Evolutionary conservation across 202 grass and related monocot genomes (phyloP).

Genomic region (Alloteropsis angusta): DNA sequence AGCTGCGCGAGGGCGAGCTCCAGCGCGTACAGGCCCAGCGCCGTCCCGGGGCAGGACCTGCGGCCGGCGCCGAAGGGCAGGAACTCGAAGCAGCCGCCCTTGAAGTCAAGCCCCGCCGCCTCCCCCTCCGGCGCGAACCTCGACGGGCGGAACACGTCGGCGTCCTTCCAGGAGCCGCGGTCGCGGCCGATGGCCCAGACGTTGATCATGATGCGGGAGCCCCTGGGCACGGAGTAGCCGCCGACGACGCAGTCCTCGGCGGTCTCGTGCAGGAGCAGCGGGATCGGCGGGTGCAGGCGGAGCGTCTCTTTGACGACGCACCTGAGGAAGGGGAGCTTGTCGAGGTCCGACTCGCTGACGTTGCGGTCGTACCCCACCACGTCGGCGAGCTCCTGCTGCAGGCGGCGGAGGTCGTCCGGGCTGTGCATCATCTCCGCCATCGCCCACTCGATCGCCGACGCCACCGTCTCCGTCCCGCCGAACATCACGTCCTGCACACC

Average conservation of each 20-base stretch:
- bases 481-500: slow-evolving; percentile 78
- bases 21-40: slow-evolving; percentile 59
- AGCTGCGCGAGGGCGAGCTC: slow-evolving; percentile 78
- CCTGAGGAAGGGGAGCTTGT: slow-evolving; percentile 77
- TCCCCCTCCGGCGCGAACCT: slow-evolving; percentile 40
- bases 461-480: slow-evolving; percentile 90
- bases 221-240: slow-evolving; percentile 55
- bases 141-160: slow-evolving; percentile 51
- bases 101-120: slow-evolving; percentile 52
- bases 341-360: slow-evolving; percentile 64
- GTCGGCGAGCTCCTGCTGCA: slow-evolving; percentile 60
- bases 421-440: slow-evolving; percentile 81
- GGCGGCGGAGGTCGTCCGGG: slow-evolving; percentile 47
- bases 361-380: slow-evolving; percentile 49
- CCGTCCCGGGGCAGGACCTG: slow-evolving; percentile 70
- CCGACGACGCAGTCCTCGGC: slow-evolving; percentile 56
- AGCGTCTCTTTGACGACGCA: slow-evolving; percentile 87
- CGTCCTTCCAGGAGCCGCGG: slow-evolving; percentile 53
- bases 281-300: slow-evolving; percentile 87
- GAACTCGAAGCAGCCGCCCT: slow-evolving; percentile 82
- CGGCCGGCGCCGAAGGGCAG: slow-evolving; percentile 79
- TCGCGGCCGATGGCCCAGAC: slow-evolving; percentile 80
- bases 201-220: slow-evolving; percentile 78
- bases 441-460: slow-evolving; percentile 78
- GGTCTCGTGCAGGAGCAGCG: slow-evolving; percentile 87